Base-by-base conservation (phyloP, 371 early-diverging fungal genomes). In the Lichtheimia ornata region DNA sequence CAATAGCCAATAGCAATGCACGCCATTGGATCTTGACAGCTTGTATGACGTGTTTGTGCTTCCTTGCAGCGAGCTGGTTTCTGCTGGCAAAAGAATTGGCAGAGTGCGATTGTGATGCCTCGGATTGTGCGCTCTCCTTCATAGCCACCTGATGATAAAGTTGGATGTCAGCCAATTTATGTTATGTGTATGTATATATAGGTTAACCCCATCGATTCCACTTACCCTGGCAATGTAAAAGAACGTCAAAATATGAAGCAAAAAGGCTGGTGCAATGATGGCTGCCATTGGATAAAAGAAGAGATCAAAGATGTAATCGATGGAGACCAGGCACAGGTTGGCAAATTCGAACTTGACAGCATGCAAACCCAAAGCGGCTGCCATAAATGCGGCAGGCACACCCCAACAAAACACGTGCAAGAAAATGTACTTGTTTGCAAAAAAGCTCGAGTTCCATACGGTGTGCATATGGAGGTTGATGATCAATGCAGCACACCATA, bases 1-100 rank as follows among this genome's bases (percentile, higher is more conserved):
- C 67, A 40, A 84, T 51, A 18, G 86, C 89, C 44, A 89, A 69
- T 25, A 87, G 50, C 6, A 87, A 71, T 1, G 89, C 84, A 50
- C 89, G 76, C 89, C 89, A 89, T 64, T 89, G 88, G 52, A 89
- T 81, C 43, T 82, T 79, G 52, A 87, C 82, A 18, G 87, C 84
- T 55, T 77, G 76, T 57, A 86, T 62, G 40, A 87, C 81, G 56
- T 89, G 87, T 24, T 83, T 72, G 28, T 80, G 83, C 5, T 73
- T 72, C 27, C 74, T 77, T 2, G 69, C 69, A 18, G 77, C 76
- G 0, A 71, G 68, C 6, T 77, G 73, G 14, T 72, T 69, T n/a
- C 72, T 66, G 5, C 70, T 67, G 7, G 77, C 64, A 6, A 68
- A 69, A 1, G 78, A 74, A 5, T 72, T 71, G 0, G 45, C 62